Conservation (phyloP, 2,329 filamentous ascomycete genomes). For the Annulohypoxylon truncatum region DNA sequence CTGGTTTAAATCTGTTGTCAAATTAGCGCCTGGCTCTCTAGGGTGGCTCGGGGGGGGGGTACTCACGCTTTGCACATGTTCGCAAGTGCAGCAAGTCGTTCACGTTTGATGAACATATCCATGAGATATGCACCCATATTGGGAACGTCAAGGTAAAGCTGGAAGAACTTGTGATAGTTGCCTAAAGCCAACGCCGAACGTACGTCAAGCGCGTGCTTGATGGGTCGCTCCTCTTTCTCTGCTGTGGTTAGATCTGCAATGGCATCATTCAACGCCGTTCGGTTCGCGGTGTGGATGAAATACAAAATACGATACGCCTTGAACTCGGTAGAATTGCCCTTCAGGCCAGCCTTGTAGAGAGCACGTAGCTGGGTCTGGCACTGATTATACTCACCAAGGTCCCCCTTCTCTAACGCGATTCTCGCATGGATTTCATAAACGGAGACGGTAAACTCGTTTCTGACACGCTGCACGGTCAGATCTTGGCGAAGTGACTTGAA, state of each 20-base stretch:
- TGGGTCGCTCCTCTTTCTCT: conserved; percentile 87
- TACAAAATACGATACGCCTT: conserved; percentile 99
- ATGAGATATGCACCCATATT: conserved; percentile 99
- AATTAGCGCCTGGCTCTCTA: conserved; percentile 58
- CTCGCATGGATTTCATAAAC: conserved; percentile 98
- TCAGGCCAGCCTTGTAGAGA: conserved; percentile 86
- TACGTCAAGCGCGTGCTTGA: conserved; percentile 92
- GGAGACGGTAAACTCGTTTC: conserved; percentile 93
- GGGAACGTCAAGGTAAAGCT: conserved; percentile 90
- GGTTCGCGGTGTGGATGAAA: conserved; percentile 99
- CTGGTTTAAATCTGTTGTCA: conserved; percentile 82
- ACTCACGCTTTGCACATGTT: conserved; percentile 96
- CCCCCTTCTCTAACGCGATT: conserved; percentile 97
- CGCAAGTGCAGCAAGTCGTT: conserved; percentile 89
- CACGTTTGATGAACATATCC: conserved; percentile 98
- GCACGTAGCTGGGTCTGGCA: conserved; percentile 97
- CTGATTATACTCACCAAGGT: conserved; percentile 99
- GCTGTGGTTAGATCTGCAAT: conserved; percentile 98
- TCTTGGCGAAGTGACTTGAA: conserved; percentile 99
- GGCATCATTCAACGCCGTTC: conserved; percentile 96
- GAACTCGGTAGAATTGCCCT: conserved; percentile 93
- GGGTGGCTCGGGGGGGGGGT: background rate
- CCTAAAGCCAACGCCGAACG: conserved; percentile 91
- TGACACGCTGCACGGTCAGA: conserved; percentile 96
- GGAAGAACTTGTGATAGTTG: conserved; percentile 98